These are phyloP conservation scores for Colletotrichum plurivorum DNA, from an alignment of 2,329 filamentous ascomycete species.

Conservation along the genomic window DNA sequence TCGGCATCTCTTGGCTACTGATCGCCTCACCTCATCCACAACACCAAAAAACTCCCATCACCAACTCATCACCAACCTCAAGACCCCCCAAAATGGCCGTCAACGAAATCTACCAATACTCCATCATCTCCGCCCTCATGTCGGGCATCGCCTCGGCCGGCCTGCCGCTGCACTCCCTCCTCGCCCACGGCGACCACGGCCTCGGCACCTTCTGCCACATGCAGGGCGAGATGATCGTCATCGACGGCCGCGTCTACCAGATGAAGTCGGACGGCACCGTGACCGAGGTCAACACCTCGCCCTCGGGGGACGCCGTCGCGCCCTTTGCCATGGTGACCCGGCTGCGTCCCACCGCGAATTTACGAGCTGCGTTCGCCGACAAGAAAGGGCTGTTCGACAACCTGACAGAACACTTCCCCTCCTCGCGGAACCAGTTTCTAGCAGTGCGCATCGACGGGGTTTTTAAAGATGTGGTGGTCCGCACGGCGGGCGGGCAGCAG, in stretches of 20 bases:
- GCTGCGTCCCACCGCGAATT: conserved; percentile 45
- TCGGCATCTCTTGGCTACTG: background rate
- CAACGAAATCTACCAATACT: conserved; percentile 53
- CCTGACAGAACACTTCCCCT: conserved; percentile 44
- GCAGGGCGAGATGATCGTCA: conserved; percentile 53
- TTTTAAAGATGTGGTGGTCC: conserved; percentile 48
- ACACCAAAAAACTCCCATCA: too few species aligned
- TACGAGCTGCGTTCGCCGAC: conserved; percentile 42
- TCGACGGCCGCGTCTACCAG: conserved; percentile 50
- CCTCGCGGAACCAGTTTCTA: conserved; percentile 48
- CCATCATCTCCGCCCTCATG: conserved; percentile 52
- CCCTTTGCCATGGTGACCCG: conserved; percentile 53
- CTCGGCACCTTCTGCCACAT: conserved; percentile 53
- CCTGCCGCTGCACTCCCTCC: conserved; percentile 46
- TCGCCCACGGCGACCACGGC: conserved; percentile 51
- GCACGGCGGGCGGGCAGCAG: conserved; percentile 50
- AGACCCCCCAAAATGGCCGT: conserved; percentile 43
- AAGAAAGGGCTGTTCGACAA: conserved; percentile 46
- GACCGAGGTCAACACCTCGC: conserved; percentile 42
- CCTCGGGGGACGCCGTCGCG: conserved; percentile 43
- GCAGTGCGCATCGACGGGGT: conserved; percentile 48
- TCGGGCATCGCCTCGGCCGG: conserved; percentile 52
- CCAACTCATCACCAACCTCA: background rate
- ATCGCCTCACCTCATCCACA: background rate
- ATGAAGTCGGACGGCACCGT: conserved; percentile 53